Evolutionary conservation across 441 rosid genomes (phyloP).

Genomic region (Syzygium syzygioides): DNA sequence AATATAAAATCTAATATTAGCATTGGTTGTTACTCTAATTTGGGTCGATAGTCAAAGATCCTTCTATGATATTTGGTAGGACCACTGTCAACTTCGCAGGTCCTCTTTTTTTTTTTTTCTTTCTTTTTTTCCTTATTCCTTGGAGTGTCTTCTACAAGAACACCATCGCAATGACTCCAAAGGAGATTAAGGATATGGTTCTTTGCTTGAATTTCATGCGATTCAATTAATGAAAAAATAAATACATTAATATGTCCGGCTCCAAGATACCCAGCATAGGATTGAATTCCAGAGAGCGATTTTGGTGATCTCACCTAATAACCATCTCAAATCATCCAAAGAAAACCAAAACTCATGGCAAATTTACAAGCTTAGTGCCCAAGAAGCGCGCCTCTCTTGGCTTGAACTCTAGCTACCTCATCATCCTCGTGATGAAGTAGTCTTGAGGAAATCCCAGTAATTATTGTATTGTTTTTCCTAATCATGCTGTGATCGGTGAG

Average conservation of each 20-base stretch:
- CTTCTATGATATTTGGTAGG: no score
- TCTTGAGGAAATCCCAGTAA: background rate
- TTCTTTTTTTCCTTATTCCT: no score
- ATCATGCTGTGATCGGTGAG: background rate
- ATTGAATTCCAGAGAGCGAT: slow-evolving; percentile 17
- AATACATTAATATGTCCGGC: background rate
- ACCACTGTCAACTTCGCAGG: no score
- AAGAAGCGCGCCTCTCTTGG: background rate
- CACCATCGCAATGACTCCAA: no score
- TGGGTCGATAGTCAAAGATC: no score
- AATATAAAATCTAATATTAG: no score
- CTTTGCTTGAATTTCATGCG: no score
- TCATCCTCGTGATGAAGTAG: background rate
- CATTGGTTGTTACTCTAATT: no score
- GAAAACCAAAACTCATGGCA: slow-evolving; percentile 11
- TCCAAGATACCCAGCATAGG: slow-evolving; percentile 1
- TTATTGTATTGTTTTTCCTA: background rate
- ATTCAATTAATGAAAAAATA: no score
- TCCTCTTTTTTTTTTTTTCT: no score
- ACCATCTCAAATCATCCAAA: slow-evolving; percentile 12
- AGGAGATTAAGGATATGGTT: no score
- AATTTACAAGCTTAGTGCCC: slow-evolving; percentile 8
- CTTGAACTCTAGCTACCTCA: background rate
- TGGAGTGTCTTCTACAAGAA: no score
- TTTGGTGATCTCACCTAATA: slow-evolving; percentile 8